These are phyloP conservation scores for Prunus yedoensis DNA, from an alignment of 331 rosid species.

Conservation along the genomic window DNA sequence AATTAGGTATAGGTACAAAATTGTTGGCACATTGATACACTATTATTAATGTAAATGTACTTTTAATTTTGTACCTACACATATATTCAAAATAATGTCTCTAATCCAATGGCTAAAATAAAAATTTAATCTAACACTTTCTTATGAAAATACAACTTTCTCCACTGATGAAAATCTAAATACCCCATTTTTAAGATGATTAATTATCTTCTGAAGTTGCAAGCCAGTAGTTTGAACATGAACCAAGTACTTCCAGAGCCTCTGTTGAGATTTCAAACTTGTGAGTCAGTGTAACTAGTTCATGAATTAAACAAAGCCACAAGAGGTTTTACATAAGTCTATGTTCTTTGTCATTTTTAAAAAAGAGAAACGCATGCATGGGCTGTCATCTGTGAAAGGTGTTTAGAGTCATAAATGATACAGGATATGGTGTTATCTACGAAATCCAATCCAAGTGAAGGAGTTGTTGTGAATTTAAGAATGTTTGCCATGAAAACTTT, in stretches of 20 bases:
- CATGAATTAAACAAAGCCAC: slow-evolving; percentile 1
- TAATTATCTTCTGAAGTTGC: background rate
- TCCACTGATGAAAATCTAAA: background rate
- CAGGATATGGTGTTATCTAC: background rate
- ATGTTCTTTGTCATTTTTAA: background rate
- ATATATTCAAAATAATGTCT: too few relatives aligned
- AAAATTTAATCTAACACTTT: background rate
- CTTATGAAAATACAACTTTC: background rate
- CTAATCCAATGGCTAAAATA: too few relatives aligned
- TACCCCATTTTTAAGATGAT: background rate
- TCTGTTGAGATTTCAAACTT: background rate
- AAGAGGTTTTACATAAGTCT: background rate
- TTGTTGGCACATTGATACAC: too few relatives aligned
- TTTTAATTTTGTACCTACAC: too few relatives aligned
- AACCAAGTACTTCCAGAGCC: background rate
- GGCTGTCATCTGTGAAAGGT: background rate
- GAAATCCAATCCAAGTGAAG: slow-evolving; percentile 2
- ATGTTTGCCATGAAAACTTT: background rate
- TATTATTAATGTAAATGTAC: too few relatives aligned
- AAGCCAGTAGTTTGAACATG: background rate
- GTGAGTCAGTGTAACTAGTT: background rate
- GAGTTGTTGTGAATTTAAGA: background rate
- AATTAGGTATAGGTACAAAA: too few relatives aligned
- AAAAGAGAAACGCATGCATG: background rate
- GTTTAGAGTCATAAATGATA: background rate